Evolutionary conservation across 306 rosid species (phyloP).

Genomic region (Lagenaria siceraria): DNA sequence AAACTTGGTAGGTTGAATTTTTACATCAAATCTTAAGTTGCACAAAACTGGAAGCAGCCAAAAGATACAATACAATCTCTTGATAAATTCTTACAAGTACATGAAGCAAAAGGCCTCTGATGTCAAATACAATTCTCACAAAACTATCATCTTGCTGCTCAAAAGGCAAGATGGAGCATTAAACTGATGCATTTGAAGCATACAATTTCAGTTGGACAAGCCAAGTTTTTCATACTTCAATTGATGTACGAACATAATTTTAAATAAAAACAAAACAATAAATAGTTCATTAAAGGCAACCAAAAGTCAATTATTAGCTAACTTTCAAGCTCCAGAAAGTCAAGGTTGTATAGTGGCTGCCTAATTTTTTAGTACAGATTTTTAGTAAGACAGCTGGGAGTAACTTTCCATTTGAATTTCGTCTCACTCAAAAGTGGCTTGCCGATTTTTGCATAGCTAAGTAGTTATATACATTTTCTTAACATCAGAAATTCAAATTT

Average conservation of each 20-base stretch:
- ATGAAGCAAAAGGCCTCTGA: not conserved
- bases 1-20: not conserved
- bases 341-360: not conserved
- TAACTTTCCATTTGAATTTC: not conserved
- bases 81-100: too few species aligned
- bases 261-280: not conserved
- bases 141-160: not conserved
- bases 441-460: not conserved
- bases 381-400: not conserved
- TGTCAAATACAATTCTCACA: not conserved
- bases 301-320: not conserved
- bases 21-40: not conserved
- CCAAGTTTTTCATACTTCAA: not conserved
- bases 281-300: not conserved
- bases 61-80: not conserved
- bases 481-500: too few species aligned
- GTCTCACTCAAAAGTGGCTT: not conserved
- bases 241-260: not conserved
- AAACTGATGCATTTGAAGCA: not conserved
- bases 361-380: not conserved
- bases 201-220: not conserved
- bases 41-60: not conserved
- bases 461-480: not conserved
- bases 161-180: not conserved
- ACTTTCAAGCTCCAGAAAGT: not conserved